Evolutionary conservation across 106 monocot genomes (phyloP).

Genomic region (Acorus gramineus): DNA sequence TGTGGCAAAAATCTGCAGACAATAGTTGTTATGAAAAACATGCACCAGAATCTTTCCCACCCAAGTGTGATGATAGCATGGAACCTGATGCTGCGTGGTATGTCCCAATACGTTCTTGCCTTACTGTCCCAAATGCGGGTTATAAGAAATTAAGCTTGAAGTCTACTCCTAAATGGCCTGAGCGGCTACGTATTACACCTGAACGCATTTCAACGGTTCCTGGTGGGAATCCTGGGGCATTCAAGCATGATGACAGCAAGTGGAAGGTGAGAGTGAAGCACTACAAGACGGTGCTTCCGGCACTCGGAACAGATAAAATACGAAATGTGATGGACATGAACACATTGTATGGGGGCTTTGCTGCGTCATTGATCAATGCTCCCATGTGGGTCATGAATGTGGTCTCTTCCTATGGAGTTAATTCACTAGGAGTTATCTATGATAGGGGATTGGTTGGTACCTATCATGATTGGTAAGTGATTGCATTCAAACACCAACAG

Average conservation of each 20-base stretch:
- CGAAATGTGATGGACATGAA: slow-evolving; percentile 85
- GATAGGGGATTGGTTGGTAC: slow-evolving; percentile 76
- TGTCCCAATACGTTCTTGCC: slow-evolving; percentile 52
- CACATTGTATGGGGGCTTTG: slow-evolving; percentile 74
- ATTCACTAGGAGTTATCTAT: slow-evolving; percentile 58
- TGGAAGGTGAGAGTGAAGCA: slow-evolving; percentile 65
- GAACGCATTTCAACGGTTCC: slow-evolving; percentile 51
- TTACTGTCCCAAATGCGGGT: slow-evolving; percentile 30
- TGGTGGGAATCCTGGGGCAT: slow-evolving; percentile 40
- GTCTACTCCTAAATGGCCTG: slow-evolving; percentile 69
- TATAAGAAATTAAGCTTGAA: slow-evolving; percentile 47
- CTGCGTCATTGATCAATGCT: slow-evolving; percentile 37
- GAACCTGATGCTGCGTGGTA: slow-evolving; percentile 81
- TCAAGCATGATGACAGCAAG: slow-evolving; percentile 66
- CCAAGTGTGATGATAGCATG: slow-evolving; percentile 73
- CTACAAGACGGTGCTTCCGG: slow-evolving; percentile 49
- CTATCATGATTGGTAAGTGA: slow-evolving; percentile 73
- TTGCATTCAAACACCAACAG: too few relatives aligned
- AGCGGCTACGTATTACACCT: slow-evolving; percentile 39
- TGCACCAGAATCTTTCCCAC: slow-evolving; percentile 36
- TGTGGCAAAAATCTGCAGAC: slow-evolving; percentile 69
- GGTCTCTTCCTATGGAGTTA: slow-evolving; percentile 64
- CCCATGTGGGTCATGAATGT: slow-evolving; percentile 87
- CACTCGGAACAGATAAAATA: slow-evolving; percentile 53
- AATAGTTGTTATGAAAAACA: slow-evolving; percentile 48